Percentiles rank a stretch among this genome's conserved stretches.
Evolutionary conservation across 176 grass and related monocot species (phyloP).

Genomic region (Aegilops longissima): DNA sequence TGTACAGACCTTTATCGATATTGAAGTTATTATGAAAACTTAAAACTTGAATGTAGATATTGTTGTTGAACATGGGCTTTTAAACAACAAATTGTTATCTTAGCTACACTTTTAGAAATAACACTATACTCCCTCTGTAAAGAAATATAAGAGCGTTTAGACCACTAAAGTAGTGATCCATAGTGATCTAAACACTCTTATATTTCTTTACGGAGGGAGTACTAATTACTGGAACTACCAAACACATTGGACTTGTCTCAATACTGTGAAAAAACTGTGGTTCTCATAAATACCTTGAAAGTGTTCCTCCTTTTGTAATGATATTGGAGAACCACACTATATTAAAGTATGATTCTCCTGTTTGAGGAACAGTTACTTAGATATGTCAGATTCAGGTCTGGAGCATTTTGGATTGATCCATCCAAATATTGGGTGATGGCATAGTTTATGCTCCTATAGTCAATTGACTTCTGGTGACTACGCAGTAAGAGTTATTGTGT

Average conservation of each 20-base stretch:
- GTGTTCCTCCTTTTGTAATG: background rate
- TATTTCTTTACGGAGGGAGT: too few relatives aligned
- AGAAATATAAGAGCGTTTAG: too few relatives aligned
- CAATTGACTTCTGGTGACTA: slow-evolving; percentile 57
- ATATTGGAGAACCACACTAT: background rate
- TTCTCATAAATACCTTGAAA: background rate
- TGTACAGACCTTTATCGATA: background rate
- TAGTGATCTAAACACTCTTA: too few relatives aligned
- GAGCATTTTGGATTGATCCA: slow-evolving; percentile 47
- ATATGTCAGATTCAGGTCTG: background rate
- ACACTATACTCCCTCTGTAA: background rate
- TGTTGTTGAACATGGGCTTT: background rate
- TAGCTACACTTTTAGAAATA: background rate
- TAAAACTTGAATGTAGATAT: background rate
- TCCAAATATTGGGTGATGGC: slow-evolving; percentile 54
- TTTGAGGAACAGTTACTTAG: background rate
- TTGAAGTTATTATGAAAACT: background rate
- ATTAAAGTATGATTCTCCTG: background rate
- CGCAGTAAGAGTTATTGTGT: slow-evolving; percentile 57
- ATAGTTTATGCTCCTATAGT: slow-evolving; percentile 57
- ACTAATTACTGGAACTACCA: background rate
- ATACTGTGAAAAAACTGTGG: background rate
- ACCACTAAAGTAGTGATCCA: too few relatives aligned
- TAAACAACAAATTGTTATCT: background rate
- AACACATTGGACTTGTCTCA: background rate